phyloP scores from a whole-genome alignment of 2,329 filamentous ascomycete genomes.

The Fusarium caatingaense region DNA sequence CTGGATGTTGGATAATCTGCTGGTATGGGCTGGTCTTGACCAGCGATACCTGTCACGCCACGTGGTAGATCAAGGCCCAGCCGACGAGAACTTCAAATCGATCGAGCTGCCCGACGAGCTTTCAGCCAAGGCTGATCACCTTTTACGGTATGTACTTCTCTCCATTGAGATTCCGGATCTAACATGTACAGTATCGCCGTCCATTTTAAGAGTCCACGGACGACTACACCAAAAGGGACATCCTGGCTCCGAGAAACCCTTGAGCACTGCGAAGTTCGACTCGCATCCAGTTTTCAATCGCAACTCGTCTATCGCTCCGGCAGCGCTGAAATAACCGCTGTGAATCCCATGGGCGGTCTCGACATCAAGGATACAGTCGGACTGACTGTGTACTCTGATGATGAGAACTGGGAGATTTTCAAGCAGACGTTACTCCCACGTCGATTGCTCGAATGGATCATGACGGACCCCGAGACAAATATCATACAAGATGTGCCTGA shows the following conservation, averaged over 20 bases:
- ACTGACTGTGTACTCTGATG: constrained; percentile 35
- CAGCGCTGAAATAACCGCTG: constrained; percentile 21
- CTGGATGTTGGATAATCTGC: constrained; percentile 35
- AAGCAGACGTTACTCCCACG: constrained; percentile 34
- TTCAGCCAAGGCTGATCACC: constrained; percentile 31
- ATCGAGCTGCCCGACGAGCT: constrained; percentile 34
- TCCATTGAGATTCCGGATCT: not conserved
- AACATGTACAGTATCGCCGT: constrained; percentile 24
- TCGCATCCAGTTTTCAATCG: constrained; percentile 7
- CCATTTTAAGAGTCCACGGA: constrained; percentile 39
- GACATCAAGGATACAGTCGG: constrained; percentile 34
- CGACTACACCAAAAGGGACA: constrained; percentile 12
- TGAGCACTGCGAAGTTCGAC: constrained; percentile 31
- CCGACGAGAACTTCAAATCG: constrained; percentile 28
- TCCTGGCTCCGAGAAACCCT: constrained; percentile 31
- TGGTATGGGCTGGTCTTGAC: constrained; percentile 40
- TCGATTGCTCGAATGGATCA: constrained; percentile 42
- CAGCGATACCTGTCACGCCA: constrained; percentile 35
- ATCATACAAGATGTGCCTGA: constrained; percentile 17
- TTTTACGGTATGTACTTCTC: constrained; percentile 24
- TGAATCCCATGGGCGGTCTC: constrained; percentile 34
- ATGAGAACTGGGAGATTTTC: constrained; percentile 37
- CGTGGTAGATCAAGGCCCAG: constrained; percentile 22
- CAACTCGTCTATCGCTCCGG: constrained; percentile 27
- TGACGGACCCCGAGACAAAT: constrained; percentile 34